phyloP scores from a whole-genome alignment of 2,329 filamentous ascomycete genomes.

The Exophiala sideris region DNA sequence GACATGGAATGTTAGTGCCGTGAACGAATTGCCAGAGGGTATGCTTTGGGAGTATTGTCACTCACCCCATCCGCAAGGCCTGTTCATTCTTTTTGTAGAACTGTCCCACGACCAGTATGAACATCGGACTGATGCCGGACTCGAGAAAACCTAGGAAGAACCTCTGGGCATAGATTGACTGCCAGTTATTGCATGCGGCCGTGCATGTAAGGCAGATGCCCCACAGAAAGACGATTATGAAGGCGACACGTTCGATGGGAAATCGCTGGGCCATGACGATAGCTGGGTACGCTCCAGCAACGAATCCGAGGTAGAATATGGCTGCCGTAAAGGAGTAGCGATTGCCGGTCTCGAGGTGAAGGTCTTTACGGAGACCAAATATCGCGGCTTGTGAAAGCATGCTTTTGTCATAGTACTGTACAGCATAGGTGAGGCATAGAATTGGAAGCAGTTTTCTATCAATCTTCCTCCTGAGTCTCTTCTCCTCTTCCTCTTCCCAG shows the following conservation, averaged over 20 bases:
- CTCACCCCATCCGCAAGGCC: slow-evolving; percentile 54
- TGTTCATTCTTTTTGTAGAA: slow-evolving; percentile 66
- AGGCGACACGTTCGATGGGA: slow-evolving; percentile 60
- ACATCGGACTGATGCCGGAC: slow-evolving; percentile 61
- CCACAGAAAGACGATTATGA: slow-evolving; percentile 65
- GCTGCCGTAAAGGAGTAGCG: slow-evolving; percentile 35
- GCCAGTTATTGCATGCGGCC: slow-evolving; percentile 60
- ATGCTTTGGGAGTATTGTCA: slow-evolving; percentile 35
- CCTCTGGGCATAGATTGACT: slow-evolving; percentile 62
- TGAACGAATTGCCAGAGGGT: background rate
- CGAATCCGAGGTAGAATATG: slow-evolving; percentile 69
- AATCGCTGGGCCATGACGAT: slow-evolving; percentile 67
- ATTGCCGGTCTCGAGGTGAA: slow-evolving; percentile 39
- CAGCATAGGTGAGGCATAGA: slow-evolving; percentile 49
- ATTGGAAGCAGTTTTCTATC: slow-evolving; percentile 48
- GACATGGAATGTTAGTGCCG: background rate
- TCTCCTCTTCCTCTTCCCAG: slow-evolving; percentile 47
- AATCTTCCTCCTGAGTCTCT: slow-evolving; percentile 35
- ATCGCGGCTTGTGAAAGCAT: slow-evolving; percentile 53
- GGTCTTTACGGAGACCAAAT: slow-evolving; percentile 42
- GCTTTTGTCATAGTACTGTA: slow-evolving; percentile 55
- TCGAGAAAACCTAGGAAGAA: slow-evolving; percentile 63
- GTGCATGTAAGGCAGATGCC: slow-evolving; percentile 65
- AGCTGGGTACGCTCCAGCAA: slow-evolving; percentile 70
- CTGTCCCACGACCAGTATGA: slow-evolving; percentile 60